These are phyloP conservation scores for Citeromyces matritensis DNA, from an alignment of 805 yeast genomes.

Conservation along the genomic window DNA sequence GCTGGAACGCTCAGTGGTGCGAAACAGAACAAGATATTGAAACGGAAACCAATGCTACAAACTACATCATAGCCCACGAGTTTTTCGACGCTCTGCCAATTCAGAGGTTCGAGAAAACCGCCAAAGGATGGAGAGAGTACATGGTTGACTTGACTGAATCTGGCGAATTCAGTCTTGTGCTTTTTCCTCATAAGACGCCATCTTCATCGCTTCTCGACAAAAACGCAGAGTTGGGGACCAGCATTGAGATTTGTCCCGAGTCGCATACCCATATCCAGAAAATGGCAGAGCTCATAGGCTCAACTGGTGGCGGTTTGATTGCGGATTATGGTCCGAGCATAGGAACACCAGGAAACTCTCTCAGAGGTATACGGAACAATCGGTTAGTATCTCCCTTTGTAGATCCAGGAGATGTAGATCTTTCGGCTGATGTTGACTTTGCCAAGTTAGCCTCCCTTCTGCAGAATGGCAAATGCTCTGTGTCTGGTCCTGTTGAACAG, in stretches of 20 bases:
- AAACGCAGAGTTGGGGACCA: slow-evolving; percentile 31
- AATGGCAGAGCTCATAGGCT: slow-evolving; percentile 29
- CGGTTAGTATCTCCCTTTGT: slow-evolving; percentile 59
- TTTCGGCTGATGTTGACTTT: slow-evolving; percentile 78
- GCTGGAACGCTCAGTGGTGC: slow-evolving; percentile 27
- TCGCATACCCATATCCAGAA: slow-evolving; percentile 41
- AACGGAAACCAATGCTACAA: slow-evolving; percentile 21
- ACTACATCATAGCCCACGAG: slow-evolving; percentile 70
- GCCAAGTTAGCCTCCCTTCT: slow-evolving; percentile 31
- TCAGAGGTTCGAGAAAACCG: slow-evolving; percentile 45
- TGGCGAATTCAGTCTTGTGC: slow-evolving; percentile 35
- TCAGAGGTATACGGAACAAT: slow-evolving; percentile 64
- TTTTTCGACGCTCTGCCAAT: slow-evolving; percentile 82
- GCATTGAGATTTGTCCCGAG: slow-evolving; percentile 66
- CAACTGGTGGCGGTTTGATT: slow-evolving; percentile 48
- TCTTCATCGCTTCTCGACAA: slow-evolving; percentile 40
- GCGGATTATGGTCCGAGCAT: slow-evolving; percentile 64
- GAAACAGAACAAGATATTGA: not conserved
- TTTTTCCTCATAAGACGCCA: slow-evolving; percentile 46
- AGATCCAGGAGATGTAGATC: slow-evolving; percentile 69
- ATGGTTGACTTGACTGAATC: slow-evolving; percentile 40
- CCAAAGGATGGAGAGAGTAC: slow-evolving; percentile 67
- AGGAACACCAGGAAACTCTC: slow-evolving; percentile 52
- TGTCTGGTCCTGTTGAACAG: slow-evolving; percentile 53
- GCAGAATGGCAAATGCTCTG: slow-evolving; percentile 8